phyloP scores from a whole-genome alignment of 2,329 filamentous ascomycete species.

The Rosellinia necatrix region DNA sequence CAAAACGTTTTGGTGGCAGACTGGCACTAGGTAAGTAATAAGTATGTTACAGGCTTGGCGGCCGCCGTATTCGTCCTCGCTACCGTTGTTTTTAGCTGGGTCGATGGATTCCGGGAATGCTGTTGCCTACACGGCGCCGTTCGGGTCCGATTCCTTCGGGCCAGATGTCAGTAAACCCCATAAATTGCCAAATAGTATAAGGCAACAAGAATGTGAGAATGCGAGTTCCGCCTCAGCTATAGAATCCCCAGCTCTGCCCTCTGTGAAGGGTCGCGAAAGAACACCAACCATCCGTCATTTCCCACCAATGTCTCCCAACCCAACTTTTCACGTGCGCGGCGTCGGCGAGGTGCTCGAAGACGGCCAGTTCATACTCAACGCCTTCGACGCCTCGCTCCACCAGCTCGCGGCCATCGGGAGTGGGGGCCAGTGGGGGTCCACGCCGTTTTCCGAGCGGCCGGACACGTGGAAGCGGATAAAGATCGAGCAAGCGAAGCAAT shows the following conservation, averaged over 20 bases:
- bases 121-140: constrained; percentile 4
- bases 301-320: constrained; percentile 5
- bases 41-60: too few relatives aligned
- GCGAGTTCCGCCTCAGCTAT: too few relatives aligned
- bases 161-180: background rate
- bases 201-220: too few relatives aligned
- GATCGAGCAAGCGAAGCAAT: constrained; percentile 8
- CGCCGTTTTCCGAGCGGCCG: constrained; percentile 13
- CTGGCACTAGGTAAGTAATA: too few relatives aligned
- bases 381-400: constrained; percentile 25
- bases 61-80: too few relatives aligned
- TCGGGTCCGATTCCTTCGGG: background rate
- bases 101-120: too few relatives aligned
- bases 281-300: too few relatives aligned
- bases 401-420: constrained; percentile 27
- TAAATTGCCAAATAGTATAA: background rate
- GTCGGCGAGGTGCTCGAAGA: constrained; percentile 13
- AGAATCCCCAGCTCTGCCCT: background rate
- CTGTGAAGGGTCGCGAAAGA: too few relatives aligned
- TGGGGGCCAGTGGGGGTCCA: constrained; percentile 25
- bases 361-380: constrained; percentile 21
- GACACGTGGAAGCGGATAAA: background rate
- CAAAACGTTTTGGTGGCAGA: too few relatives aligned
- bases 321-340: constrained; percentile 19
- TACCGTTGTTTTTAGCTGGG: too few relatives aligned